These are phyloP conservation scores for Coriolopsis trogii DNA, from an alignment of 1,284 basidiomycete genomes.

Conservation along the genomic window DNA sequence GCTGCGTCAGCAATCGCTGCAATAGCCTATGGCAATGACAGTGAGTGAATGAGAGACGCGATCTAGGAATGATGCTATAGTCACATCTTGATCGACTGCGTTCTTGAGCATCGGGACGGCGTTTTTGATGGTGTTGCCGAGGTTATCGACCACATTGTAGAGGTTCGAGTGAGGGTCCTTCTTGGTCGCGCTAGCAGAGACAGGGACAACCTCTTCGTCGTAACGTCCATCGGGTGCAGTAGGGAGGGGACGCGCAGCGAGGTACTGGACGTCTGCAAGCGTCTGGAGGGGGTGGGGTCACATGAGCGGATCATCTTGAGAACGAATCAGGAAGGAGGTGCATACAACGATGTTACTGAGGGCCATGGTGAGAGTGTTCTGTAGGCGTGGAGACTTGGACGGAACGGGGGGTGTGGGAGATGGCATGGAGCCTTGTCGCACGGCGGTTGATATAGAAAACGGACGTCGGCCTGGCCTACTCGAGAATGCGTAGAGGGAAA, in stretches of 20 bases:
- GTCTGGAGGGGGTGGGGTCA: constrained; percentile 13
- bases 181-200: constrained; percentile 18
- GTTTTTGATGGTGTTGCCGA: constrained; percentile 19
- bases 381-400: background rate
- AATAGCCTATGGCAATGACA: constrained; percentile 15
- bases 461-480: constrained; percentile 6
- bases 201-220: constrained; percentile 27
- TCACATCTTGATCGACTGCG: constrained; percentile 7
- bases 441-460: constrained; percentile 13
- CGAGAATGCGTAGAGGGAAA: too few species aligned
- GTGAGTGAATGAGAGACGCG: background rate
- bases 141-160: constrained; percentile 15
- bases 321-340: too few species aligned
- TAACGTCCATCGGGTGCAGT: constrained; percentile 30
- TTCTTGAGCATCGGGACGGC: constrained; percentile 20
- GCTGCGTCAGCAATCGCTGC: constrained; percentile 55
- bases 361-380: too few species aligned
- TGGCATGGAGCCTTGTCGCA: too few species aligned
- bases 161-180: constrained; percentile 21
- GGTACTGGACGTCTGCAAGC: constrained; percentile 24
- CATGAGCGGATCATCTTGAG: too few species aligned
- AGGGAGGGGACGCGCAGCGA: constrained; percentile 26
- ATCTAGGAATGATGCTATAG: background rate
- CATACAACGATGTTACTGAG: constrained; percentile 19
- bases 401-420: background rate